These are phyloP conservation scores for Leccinum fuscescens DNA, from an alignment of 1,284 basidiomycete species.

Conservation along the genomic window DNA sequence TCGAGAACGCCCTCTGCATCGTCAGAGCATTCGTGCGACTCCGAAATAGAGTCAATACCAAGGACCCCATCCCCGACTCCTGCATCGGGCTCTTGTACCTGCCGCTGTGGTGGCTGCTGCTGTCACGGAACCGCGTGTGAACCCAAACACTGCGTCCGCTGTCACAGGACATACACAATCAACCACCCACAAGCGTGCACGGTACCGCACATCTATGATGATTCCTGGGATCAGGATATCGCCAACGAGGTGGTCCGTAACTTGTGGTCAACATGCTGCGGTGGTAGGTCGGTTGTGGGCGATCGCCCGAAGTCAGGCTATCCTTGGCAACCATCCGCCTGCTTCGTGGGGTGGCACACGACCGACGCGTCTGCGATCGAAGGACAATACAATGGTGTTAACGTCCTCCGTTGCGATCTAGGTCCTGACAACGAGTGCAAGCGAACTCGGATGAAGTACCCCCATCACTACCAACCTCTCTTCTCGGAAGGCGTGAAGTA, in stretches of 20 bases:
- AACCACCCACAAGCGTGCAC: constrained; percentile 6
- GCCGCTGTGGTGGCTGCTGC: constrained; percentile 6
- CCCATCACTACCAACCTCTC: background rate
- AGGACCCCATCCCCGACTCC: background rate
- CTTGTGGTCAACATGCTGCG: constrained; percentile 1
- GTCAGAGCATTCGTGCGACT: background rate
- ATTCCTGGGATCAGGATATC: background rate
- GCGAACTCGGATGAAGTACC: background rate
- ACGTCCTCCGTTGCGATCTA: constrained; percentile 1
- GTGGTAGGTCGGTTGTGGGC: background rate
- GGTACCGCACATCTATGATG: constrained; percentile 1
- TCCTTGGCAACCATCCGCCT: background rate
- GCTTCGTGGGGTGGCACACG: constrained; percentile 8
- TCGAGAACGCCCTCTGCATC: background rate
- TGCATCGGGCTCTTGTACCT: constrained; percentile 5
- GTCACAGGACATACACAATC: constrained; percentile 3
- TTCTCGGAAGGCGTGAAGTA: background rate
- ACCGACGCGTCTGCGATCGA: background rate
- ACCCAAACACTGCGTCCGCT: constrained; percentile 8
- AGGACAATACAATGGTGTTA: constrained; percentile 8
- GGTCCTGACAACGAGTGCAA: background rate
- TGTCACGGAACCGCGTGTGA: constrained; percentile 3
- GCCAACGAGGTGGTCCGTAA: no score
- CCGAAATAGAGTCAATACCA: background rate
- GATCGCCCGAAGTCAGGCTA: no score